Conservation (phyloP, 2,329 filamentous ascomycete species). For the Cytospora schulzeri region DNA sequence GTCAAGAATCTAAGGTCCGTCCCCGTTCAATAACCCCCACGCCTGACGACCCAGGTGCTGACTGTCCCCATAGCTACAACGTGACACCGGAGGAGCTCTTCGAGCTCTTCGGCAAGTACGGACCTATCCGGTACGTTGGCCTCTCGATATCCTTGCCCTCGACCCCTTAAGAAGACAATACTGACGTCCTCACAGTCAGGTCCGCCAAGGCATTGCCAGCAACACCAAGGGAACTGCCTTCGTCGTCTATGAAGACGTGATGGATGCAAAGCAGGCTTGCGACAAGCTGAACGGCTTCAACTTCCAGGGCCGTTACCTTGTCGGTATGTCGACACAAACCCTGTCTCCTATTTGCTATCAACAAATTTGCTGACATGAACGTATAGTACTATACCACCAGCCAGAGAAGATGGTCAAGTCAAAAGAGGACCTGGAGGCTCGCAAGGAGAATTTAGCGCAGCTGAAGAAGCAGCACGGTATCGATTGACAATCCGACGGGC, state of each 20-base stretch:
- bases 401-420: conserved; percentile 73
- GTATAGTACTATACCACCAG: conserved; percentile 63
- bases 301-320: conserved; percentile 98
- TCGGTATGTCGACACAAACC: conserved; percentile 66
- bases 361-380: conserved; percentile 18
- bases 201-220: conserved; percentile 95
- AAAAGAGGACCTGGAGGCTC: conserved; percentile 90
- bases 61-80: conserved; percentile 75
- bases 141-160: background rate
- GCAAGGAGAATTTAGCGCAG: conserved; percentile 96
- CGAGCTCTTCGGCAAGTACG: conserved; percentile 97
- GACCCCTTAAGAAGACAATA: conserved; percentile 3
- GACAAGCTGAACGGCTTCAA: conserved; percentile 99
- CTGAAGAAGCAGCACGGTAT: conserved; percentile 98
- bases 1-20: conserved; percentile 98
- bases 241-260: conserved; percentile 98
- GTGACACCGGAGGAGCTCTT: conserved; percentile 97
- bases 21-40: conserved; percentile 53
- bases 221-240: conserved; percentile 98
- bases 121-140: conserved; percentile 79
- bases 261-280: conserved; percentile 98
- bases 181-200: conserved; percentile 68
- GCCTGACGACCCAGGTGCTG: conserved; percentile 37
- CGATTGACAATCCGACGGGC: conserved; percentile 87
- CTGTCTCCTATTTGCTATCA: background rate